Percentiles rank a stretch among this genome's conserved stretches.
These are phyloP conservation scores for Monilinia vaccinii-corymbosi DNA, from an alignment of 2,329 filamentous ascomycete genomes.

Conservation along the genomic window DNA sequence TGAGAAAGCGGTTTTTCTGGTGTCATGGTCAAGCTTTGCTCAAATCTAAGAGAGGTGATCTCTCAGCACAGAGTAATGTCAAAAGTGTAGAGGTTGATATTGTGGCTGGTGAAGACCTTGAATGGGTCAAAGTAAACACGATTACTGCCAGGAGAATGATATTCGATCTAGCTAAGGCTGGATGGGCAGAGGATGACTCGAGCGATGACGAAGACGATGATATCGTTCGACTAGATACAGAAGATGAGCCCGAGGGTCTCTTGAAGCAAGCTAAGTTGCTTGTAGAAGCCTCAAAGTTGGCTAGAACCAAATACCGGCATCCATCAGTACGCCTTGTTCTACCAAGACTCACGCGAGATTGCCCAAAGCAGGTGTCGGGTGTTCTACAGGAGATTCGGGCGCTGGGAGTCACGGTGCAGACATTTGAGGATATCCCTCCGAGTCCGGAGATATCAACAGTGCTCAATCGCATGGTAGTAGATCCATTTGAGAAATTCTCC, in stretches of 20 bases:
- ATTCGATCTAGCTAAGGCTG: conserved; percentile 60
- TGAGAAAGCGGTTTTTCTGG: conserved; percentile 48
- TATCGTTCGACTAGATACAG: conserved; percentile 9
- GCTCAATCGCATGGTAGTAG: conserved; percentile 30
- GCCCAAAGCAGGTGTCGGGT: conserved; percentile 42
- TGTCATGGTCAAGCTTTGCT: conserved; percentile 14
- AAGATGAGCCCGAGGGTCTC: conserved; percentile 40
- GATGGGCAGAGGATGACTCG: conserved; percentile 44
- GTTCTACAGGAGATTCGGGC: conserved; percentile 45
- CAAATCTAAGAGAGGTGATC: conserved; percentile 6
- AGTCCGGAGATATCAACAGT: conserved; percentile 17
- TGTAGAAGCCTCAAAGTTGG: conserved; percentile 44
- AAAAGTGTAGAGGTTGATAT: conserved; percentile 43
- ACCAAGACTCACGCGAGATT: conserved; percentile 44
- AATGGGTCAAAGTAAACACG: conserved; percentile 62
- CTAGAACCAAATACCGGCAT: conserved; percentile 48
- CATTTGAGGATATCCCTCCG: conserved; percentile 21
- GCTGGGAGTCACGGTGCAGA: conserved; percentile 34
- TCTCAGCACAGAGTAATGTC: conserved; percentile 1
- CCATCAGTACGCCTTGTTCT: conserved; percentile 52
- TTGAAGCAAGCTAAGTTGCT: conserved; percentile 52
- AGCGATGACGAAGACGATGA: conserved; percentile 37
- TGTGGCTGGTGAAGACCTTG: conserved; percentile 49
- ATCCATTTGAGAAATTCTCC: conserved; percentile 33
- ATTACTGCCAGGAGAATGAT: conserved; percentile 54